These are phyloP conservation scores for Fusarium liriodendri DNA, from an alignment of 2,329 filamentous ascomycete genomes.

Conservation along the genomic window DNA sequence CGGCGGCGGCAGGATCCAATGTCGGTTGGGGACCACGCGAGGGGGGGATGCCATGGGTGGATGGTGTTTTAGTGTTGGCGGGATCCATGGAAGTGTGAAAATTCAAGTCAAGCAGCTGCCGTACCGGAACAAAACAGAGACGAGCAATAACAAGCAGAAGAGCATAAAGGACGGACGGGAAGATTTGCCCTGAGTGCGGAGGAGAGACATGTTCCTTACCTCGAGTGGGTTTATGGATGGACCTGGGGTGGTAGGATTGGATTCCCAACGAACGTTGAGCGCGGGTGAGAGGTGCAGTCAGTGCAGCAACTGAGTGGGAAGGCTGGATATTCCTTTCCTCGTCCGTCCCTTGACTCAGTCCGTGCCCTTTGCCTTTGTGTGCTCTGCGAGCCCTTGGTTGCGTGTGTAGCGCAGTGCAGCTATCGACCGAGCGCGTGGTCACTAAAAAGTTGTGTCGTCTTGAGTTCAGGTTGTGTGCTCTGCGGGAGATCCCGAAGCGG, in stretches of 20 bases:
- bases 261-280: conserved; percentile 6
- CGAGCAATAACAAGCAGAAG: not conserved
- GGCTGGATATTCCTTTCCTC: not conserved
- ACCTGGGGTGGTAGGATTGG: not conserved
- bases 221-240: conserved; percentile 13
- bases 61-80: conserved; percentile 29
- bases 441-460: conserved; percentile 7
- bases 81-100: conserved; percentile 9
- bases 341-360: not conserved
- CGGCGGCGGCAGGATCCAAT: not conserved
- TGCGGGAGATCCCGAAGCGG: conserved; percentile 43
- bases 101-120: conserved; percentile 26
- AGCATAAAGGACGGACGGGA: conserved; percentile 8
- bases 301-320: not conserved
- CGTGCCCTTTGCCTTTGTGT: conserved; percentile 2
- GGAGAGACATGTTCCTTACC: conserved; percentile 27
- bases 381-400: conserved; percentile 6
- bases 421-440: conserved; percentile 17
- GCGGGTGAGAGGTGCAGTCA: not conserved
- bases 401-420: not conserved
- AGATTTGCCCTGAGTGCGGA: conserved; percentile 3
- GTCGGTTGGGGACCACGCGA: conserved; percentile 18
- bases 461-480: conserved; percentile 21
- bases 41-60: conserved; percentile 25
- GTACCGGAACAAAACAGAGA: not conserved